Conservation (phyloP, 495 filamentous ascomycete genomes). For the Lophiostoma macrostomum region DNA sequence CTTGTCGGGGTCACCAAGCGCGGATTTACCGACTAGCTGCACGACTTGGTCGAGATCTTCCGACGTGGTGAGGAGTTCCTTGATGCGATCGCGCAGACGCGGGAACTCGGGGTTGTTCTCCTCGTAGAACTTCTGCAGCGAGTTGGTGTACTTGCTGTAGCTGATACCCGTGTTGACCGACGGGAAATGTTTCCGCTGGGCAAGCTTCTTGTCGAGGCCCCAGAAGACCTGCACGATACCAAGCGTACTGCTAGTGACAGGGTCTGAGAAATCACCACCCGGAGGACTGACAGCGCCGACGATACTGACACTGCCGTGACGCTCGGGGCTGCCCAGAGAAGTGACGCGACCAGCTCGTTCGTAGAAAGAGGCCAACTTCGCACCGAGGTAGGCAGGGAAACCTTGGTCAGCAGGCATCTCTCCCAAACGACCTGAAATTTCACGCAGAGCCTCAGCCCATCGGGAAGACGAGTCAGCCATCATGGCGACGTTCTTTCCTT, state of each 20-base stretch:
- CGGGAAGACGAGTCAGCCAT: conserved; percentile 99
- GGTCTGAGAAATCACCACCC: conserved; percentile 98
- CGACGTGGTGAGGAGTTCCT: conserved; percentile 86
- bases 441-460: conserved; percentile 97
- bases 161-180: conserved; percentile 94
- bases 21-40: conserved; percentile 95
- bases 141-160: conserved; percentile 92
- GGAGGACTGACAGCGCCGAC: conserved; percentile 96
- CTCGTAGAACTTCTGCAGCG: conserved; percentile 89
- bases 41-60: conserved; percentile 99
- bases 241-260: conserved; percentile 89
- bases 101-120: conserved; percentile 93
- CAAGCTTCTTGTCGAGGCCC: conserved; percentile 99
- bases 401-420: conserved; percentile 99
- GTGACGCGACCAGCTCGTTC: conserved; percentile 89
- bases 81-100: conserved; percentile 83
- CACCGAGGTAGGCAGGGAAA: conserved; percentile 96
- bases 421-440: conserved; percentile 96
- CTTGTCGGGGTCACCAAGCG: conserved; percentile 94
- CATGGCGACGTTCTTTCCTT: conserved; percentile 97
- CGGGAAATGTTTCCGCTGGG: conserved; percentile 98
- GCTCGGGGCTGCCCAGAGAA: conserved; percentile 81
- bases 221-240: conserved; percentile 99
- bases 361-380: conserved; percentile 98
- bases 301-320: conserved; percentile 90